Evolutionary conservation across 176 grass and related monocot species (phyloP).

Genomic region (Bolboschoenus planiculmis): DNA sequence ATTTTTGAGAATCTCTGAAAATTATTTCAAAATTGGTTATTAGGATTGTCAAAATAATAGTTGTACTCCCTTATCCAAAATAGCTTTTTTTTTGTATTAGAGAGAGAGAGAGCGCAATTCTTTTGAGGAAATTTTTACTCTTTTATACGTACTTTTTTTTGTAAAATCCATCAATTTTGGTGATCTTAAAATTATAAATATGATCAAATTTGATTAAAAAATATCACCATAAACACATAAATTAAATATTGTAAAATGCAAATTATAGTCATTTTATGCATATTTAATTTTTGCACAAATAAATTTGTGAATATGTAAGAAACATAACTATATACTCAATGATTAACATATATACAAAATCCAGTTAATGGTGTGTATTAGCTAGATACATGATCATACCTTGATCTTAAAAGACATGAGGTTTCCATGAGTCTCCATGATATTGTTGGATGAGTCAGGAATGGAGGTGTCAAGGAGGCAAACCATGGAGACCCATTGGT

Average conservation of each 20-base stretch:
- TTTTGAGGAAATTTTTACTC: not conserved
- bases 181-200: not conserved
- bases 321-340: not conserved
- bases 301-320: no score
- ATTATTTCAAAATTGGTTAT: no score
- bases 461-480: conserved; percentile 70
- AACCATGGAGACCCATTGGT: conserved; percentile 83
- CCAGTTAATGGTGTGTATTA: not conserved
- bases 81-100: not conserved
- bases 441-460: conserved; percentile 26
- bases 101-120: not conserved
- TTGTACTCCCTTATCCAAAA: not conserved
- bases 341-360: not conserved
- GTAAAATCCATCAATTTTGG: no score
- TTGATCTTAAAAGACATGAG: conserved; percentile 53
- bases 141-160: not conserved
- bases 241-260: not conserved
- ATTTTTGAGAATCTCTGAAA: no score
- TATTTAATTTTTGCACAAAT: no score
- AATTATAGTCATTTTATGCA: no score
- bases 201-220: not conserved
- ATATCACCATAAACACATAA: not conserved
- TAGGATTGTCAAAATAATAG: no score
- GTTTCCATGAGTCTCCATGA: conserved; percentile 32
- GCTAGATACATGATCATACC: conserved; percentile 27